Evolutionary conservation across 345 rosid species (phyloP).

Genomic region (Rhodamnia argentea): DNA sequence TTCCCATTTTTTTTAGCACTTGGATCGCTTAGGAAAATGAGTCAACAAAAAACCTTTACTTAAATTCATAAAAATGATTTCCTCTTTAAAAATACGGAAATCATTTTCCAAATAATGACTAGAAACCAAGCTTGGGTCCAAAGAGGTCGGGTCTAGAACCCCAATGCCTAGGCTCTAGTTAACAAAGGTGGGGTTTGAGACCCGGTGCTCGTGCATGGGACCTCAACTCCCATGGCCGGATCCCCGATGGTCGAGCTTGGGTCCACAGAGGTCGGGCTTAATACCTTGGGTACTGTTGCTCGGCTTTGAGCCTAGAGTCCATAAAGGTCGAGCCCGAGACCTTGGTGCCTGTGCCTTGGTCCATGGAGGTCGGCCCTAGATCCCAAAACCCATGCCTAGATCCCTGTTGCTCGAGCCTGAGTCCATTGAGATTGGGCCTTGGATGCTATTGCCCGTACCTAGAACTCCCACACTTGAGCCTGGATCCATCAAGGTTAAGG

Average conservation of each 20-base stretch:
- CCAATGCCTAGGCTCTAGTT: rapidly evolving
- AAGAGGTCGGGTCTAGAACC: rapidly evolving
- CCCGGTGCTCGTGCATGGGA: neutral
- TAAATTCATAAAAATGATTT: neutral
- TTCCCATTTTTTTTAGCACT: neutral
- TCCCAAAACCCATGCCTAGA: neutral
- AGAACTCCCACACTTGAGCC: neutral
- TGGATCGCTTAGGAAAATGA: neutral
- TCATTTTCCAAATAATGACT: neutral
- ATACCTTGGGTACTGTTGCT: neutral
- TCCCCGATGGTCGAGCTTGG: rapidly evolving
- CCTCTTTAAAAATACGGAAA: neutral
- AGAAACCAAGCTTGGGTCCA: neutral
- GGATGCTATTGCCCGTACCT: neutral
- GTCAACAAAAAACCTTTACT: neutral
- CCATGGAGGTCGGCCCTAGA: neutral
- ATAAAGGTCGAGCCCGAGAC: neutral
- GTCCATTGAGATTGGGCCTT: rapidly evolving
- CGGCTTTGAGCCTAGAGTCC: neutral
- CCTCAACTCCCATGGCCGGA: neutral
- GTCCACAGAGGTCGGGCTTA: neutral
- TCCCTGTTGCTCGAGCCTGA: rapidly evolving
- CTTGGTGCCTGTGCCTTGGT: neutral
- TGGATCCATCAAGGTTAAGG: neutral
- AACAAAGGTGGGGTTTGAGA: neutral